Base-by-base conservation (phyloP, 371 early-diverging fungal genomes). In the Apophysomyces ossiformis region DNA sequence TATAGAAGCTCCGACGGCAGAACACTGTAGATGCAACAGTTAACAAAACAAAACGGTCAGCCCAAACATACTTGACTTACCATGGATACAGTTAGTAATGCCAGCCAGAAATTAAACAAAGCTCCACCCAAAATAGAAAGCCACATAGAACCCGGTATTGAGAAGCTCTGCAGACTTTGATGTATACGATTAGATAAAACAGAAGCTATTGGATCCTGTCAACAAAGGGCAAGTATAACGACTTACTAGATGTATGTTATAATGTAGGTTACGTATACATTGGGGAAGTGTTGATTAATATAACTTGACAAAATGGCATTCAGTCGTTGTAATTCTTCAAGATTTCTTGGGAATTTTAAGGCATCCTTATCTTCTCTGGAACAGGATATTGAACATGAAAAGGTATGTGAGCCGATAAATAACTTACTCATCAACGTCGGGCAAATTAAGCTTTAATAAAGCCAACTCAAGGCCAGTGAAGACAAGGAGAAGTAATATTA, bases 141-240 rank as follows among this genome's bases (percentile, higher is more conserved):
- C 89, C 87, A 87, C 86, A 87, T 87, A 57, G 88, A 87, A 5
- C 89, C 89, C 35, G 89, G 89, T 41, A 89, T 84, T 21, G 87
- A 86, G 63, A 89, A 89, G 37, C 87, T 87, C 62, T 89, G 88
- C 13, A 89, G 75, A 56, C 89, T 89, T 59, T 26, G n/a, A 36
- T 45, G 37, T 13, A 57, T 46, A 47, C 12, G 7, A 21, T 46
- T 5, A 13, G 18, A 39, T 11, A 37, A 38, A 32, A 58, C 50
- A 57, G 35, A 58, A 36, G 32, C 32, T 26, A 26, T 26, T 26
- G 32, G 32, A 26, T 2, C 32, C 2, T 1, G 32, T 26, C 43
- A 37, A 39, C n/a, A 60, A 15, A 43, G 11, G 2, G 35, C 5
- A n/a, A 50, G 21, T 5, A 5, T 26, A 50, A 21, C 8, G 0